Evolutionary conservation across 2,329 filamentous ascomycete genomes (phyloP).

Genomic region (Calonectria ilicicola): DNA sequence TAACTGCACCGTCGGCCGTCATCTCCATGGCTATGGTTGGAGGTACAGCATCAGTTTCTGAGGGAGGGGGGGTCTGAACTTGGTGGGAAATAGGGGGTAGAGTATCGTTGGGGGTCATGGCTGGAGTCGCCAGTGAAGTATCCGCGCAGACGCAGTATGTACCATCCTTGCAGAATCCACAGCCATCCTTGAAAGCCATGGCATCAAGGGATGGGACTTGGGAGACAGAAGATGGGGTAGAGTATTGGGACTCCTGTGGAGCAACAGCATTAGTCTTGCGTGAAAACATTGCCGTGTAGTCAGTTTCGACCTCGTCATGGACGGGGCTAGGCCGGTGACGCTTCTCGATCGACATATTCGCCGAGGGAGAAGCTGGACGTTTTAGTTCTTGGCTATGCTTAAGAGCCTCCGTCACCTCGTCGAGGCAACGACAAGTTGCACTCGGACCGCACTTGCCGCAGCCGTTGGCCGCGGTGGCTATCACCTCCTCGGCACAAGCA

Average conservation of each 20-base stretch:
- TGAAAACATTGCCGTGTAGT: conserved; percentile 78
- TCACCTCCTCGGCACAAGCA: conserved; percentile 69
- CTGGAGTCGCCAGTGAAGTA: conserved; percentile 54
- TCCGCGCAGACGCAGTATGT: conserved; percentile 88
- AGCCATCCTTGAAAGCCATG: conserved; percentile 72
- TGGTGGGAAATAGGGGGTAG: conserved; percentile 59
- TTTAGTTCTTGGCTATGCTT: conserved; percentile 57
- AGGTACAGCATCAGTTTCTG: conserved; percentile 69
- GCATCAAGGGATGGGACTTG: conserved; percentile 50
- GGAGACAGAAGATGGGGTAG: conserved; percentile 49
- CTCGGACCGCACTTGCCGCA: conserved; percentile 76
- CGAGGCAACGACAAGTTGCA: conserved; percentile 73
- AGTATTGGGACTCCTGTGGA: conserved; percentile 38
- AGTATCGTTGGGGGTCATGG: conserved; percentile 54
- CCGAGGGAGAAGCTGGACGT: conserved; percentile 61
- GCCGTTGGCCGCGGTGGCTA: conserved; percentile 65
- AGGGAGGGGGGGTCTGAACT: conserved; percentile 68
- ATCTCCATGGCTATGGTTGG: conserved; percentile 68
- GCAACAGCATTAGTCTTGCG: conserved; percentile 51
- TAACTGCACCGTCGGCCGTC: conserved; percentile 70
- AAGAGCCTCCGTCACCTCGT: conserved; percentile 67
- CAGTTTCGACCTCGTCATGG: conserved; percentile 74
- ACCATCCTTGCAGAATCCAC: conserved; percentile 86
- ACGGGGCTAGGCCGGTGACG: conserved; percentile 64
- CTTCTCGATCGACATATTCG: conserved; percentile 62